A percentile compares a stretch with the other conserved stretches of the same genome.
Conservation (phyloP, 2,329 filamentous ascomycete species). For the Fusarium newnesense region DNA sequence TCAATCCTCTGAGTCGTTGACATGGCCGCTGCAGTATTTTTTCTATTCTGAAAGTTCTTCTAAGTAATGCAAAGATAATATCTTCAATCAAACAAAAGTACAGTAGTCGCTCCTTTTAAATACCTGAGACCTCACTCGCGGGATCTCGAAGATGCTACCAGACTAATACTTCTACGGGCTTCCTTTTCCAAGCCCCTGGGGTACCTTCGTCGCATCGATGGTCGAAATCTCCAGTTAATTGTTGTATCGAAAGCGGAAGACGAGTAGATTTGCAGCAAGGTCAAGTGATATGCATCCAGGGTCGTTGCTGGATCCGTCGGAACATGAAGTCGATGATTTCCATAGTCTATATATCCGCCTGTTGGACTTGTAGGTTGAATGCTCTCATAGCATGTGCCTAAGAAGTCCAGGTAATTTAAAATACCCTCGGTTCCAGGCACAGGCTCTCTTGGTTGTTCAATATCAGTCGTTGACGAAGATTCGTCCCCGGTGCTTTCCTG, state of each 20-base stretch:
- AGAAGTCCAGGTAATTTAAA: neutral
- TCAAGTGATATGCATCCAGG: neutral
- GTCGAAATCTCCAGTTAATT: neutral
- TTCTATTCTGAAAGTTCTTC: neutral
- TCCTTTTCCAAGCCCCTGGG: neutral
- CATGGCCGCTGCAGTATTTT: neutral
- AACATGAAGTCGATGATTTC: fast-evolving
- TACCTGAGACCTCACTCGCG: fast-evolving
- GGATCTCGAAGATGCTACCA: neutral
- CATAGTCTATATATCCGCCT: neutral
- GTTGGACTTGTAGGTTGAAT: neutral
- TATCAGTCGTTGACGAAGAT: fast-evolving
- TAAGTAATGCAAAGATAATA: too few species aligned
- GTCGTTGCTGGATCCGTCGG: neutral
- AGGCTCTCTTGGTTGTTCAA: fast-evolving
- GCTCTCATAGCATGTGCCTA: neutral
- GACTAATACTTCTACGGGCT: neutral
- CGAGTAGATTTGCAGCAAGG: neutral
- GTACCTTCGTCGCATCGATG: neutral
- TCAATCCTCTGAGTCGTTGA: neutral
- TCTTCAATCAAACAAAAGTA: neutral
- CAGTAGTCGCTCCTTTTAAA: neutral
- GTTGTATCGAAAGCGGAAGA: neutral
- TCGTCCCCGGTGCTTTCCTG: neutral
- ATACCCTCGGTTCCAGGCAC: neutral